Evolutionary conservation across 345 rosid species (phyloP).

Genomic region (Brassica juncea): DNA sequence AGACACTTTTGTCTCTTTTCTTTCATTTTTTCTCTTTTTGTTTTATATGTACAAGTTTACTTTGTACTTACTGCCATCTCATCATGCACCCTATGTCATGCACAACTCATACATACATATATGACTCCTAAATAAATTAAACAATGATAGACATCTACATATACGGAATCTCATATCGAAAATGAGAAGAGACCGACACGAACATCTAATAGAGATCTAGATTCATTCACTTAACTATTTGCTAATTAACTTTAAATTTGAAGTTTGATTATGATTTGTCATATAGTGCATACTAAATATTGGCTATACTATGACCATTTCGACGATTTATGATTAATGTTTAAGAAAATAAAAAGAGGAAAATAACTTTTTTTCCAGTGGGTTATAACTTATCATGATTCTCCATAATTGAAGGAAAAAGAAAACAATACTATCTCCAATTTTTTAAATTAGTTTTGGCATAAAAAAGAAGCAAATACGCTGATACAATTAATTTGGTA

Average conservation of each 20-base stretch:
- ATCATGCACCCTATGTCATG: conserved; percentile 25
- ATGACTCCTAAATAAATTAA: neutral
- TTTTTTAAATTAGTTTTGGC: neutral
- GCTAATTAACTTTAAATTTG: neutral
- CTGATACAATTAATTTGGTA: conserved; percentile 26
- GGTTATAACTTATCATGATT: neutral
- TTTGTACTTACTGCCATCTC: conserved; percentile 31
- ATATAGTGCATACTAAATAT: neutral
- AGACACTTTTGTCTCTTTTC: conserved; percentile 38
- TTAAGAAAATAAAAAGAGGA: neutral
- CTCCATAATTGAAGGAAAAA: neutral
- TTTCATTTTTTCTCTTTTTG: conserved; percentile 2
- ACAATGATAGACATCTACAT: neutral
- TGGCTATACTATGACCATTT: neutral
- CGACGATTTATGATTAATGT: neutral
- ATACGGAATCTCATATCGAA: neutral
- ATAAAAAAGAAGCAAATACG: neutral
- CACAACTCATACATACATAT: conserved; percentile 7
- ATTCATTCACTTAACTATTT: neutral
- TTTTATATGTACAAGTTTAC: conserved; percentile 4
- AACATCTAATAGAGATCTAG: neutral
- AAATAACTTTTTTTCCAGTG: neutral
- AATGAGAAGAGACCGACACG: neutral
- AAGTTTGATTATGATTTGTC: neutral
- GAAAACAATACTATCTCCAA: neutral